A percentile compares a stretch with the other conserved stretches of the same genome.
These are phyloP conservation scores for Colletotrichum spaethianum DNA, from an alignment of 2,329 filamentous ascomycete species.

Conservation along the genomic window DNA sequence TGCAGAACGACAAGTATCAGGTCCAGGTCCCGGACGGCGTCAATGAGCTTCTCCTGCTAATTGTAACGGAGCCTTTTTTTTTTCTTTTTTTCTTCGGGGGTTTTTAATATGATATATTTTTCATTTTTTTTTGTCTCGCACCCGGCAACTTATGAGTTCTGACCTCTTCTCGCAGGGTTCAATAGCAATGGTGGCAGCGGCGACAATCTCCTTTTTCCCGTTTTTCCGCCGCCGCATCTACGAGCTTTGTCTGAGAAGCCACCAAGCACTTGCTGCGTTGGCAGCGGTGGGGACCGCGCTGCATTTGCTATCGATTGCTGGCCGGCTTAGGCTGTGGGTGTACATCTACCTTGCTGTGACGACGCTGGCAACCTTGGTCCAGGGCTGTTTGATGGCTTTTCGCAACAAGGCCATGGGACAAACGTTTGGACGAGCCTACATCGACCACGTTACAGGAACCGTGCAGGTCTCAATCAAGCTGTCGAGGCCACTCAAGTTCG, in stretches of 20 bases:
- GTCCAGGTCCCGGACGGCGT: not conserved
- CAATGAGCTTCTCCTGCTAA: not conserved
- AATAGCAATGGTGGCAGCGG: not conserved
- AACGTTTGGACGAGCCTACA: slow-evolving; percentile 6
- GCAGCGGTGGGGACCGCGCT: not conserved
- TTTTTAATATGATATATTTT: too few species aligned
- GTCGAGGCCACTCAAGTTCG: not conserved
- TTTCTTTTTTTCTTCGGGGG: not conserved
- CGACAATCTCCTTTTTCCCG: not conserved
- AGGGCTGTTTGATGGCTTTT: not conserved
- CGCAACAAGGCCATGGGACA: not conserved
- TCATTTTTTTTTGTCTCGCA: too few species aligned
- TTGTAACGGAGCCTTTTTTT: not conserved
- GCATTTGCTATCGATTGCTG: not conserved
- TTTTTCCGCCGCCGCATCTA: not conserved
- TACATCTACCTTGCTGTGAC: not conserved
- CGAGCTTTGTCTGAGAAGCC: not conserved
- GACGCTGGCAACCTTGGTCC: not conserved
- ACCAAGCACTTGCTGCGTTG: not conserved
- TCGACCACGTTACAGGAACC: not conserved
- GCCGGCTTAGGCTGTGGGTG: not conserved
- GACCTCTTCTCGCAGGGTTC: not conserved
- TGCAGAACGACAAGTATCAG: not conserved
- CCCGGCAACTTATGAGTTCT: not conserved
- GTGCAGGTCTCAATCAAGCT: not conserved